Evolutionary conservation across 352 stramenopile genomes (phyloP), one percentile per base, ranked within the genome.

Genomic region (Aphanomyces astaci): DNA sequence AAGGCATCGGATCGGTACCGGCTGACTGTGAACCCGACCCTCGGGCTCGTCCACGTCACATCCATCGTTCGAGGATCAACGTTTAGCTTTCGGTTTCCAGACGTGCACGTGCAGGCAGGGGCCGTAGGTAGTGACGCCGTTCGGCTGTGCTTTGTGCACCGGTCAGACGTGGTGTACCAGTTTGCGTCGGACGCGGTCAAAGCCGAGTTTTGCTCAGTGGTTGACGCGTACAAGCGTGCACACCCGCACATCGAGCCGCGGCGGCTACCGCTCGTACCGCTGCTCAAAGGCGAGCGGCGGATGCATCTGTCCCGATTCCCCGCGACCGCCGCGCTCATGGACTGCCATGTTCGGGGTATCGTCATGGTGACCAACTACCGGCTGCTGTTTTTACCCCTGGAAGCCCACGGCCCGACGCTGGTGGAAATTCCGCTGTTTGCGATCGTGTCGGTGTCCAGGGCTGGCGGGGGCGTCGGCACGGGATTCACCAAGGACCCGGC

Each of bases 41-140:
- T 90, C 67, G 79, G 79, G 28, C 76, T 92, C 17, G 81, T 92
- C 31, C 81, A 78, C 49, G 80, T 86, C 10, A 92, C 91, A 64
- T 92, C 82, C 2, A 83, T 94, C 4, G 90, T 92, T 56, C 89
- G 89, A 81, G 82, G 91, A 67, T 81, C 82, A 10, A 88, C 82
- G 53, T 92, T 82, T 78, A 86, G 79, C 30, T 92, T 92, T 62
- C 84, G 83, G 33, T 91, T 83, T 63, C 80, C 90, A 33, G 77
- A 76, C 0, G 79, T 94, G 2, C 74, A 83, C 64, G 32, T 9
- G 74, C 24, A 64, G 27, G 28, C n/a, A n/a, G n/a, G n/a, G n/a
- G n/a, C 19, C 15, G 4, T 76, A 76, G 27, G 76, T 71, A 1
- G 71, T 73, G 59, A 79, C 74, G 3, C 74, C 77, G 55, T 82